phyloP scores from a whole-genome alignment of 2,329 filamentous ascomycete species.

The Colletotrichum falcatum region DNA sequence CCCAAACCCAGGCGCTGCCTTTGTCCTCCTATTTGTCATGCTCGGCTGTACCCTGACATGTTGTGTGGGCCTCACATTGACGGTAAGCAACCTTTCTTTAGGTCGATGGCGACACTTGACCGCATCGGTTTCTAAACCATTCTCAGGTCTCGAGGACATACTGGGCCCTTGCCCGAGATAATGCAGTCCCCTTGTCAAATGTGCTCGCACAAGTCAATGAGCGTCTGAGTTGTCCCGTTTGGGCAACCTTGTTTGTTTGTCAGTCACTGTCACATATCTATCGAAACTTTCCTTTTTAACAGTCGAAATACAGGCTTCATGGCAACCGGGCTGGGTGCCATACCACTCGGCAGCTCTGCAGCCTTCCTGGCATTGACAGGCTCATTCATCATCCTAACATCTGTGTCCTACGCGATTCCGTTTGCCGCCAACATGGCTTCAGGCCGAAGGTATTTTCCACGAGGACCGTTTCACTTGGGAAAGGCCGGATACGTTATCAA shows the following conservation, averaged over 20 bases:
- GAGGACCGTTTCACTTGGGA: constrained; percentile 66
- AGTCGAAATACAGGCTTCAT: constrained; percentile 51
- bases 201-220: constrained; percentile 56
- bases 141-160: constrained; percentile 50
- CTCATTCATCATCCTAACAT: constrained; percentile 68
- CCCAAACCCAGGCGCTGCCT: constrained; percentile 63
- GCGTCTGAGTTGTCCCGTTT: constrained; percentile 68
- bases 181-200: constrained; percentile 66
- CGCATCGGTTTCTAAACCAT: not conserved
- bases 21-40: constrained; percentile 69
- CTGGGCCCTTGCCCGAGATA: constrained; percentile 69
- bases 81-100: constrained; percentile 44
- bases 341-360: constrained; percentile 65
- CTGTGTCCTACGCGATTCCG: constrained; percentile 64
- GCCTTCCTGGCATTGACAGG: constrained; percentile 69
- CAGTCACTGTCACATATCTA: constrained; percentile 14
- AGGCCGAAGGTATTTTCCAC: constrained; percentile 62
- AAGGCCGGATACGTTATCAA: constrained; percentile 63
- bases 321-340: constrained; percentile 66
- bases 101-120: not conserved
- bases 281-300: not conserved
- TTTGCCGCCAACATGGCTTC: constrained; percentile 64
- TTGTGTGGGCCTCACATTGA: constrained; percentile 64
- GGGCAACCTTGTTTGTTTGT: constrained; percentile 66
- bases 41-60: constrained; percentile 64